These are phyloP conservation scores for Candolleomyces eurysporus DNA, from an alignment of 768 basidiomycete genomes.

Conservation along the genomic window DNA sequence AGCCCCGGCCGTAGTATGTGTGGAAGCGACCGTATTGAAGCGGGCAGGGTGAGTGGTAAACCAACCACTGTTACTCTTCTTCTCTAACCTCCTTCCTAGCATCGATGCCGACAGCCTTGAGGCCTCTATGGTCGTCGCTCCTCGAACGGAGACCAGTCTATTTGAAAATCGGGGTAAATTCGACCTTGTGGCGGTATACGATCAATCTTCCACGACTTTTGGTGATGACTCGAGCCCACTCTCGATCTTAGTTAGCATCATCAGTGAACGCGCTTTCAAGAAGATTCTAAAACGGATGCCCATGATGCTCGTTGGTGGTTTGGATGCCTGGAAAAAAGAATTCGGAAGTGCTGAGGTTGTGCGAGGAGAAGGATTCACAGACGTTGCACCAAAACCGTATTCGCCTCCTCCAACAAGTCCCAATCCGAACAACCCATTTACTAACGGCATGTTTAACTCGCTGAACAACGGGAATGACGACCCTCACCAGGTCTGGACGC, in stretches of 20 bases:
- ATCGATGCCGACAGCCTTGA: slow-evolving; percentile 69
- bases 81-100: slow-evolving; percentile 34
- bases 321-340: slow-evolving; percentile 74
- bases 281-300: slow-evolving; percentile 74
- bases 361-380: slow-evolving; percentile 12
- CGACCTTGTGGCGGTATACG: slow-evolving; percentile 86
- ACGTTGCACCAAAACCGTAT: slow-evolving; percentile 3
- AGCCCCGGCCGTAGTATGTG: slow-evolving; percentile 68
- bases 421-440: slow-evolving; percentile 26
- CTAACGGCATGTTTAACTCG: slow-evolving; percentile 11
- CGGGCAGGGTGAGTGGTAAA: slow-evolving; percentile 60
- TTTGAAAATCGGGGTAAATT: slow-evolving; percentile 86
- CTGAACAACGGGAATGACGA: slow-evolving; percentile 2
- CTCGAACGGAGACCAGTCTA: slow-evolving; percentile 65
- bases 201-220: slow-evolving; percentile 56
- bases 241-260: slow-evolving; percentile 60
- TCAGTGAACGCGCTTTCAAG: slow-evolving; percentile 71
- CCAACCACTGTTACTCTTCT: slow-evolving; percentile 5
- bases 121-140: slow-evolving; percentile 67
- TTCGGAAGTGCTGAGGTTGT: slow-evolving; percentile 40
- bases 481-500: slow-evolving; percentile 32
- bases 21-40: slow-evolving; percentile 77
- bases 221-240: slow-evolving; percentile 50
- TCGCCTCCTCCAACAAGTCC: slow-evolving; percentile 25
- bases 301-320: slow-evolving; percentile 80